Evolutionary conservation across 257 asterid genomes (phyloP), one percentile per base, ranked within the genome.

Genomic region (Solanum rostratum): DNA sequence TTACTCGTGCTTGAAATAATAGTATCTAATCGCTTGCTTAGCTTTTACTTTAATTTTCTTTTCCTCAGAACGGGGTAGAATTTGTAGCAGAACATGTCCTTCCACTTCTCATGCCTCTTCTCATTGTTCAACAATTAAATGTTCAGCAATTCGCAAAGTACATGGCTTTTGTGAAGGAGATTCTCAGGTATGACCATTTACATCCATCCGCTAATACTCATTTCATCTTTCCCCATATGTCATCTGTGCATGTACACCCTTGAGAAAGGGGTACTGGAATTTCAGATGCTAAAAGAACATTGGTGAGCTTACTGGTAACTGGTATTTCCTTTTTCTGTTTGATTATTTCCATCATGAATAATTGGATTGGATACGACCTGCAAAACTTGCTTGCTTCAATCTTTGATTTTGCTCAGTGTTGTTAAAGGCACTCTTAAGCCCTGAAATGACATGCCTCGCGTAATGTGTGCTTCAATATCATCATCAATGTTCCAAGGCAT

Each of bases 71-170:
- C 86, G 99, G 99, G 65, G 89, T 92, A 86, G 99, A 97, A 90
- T 97, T 97, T 90, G 96, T 88, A 8, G 97, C 94, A 5, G 95
- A 91, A 85, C 93, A 91, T 87, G 98, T 97, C 50, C 98, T 97
- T 94, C 98, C 99, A 52, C 91, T 94, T 45, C 91, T 97, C 87
- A 82, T 80, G 84, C 98, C 99, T 76, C 98, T 97, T 86, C 97
- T 97, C 85, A 87, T 92, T 71, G 93, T 97, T 86, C 98, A 97
- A 84, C 99, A 97, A 88, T 87, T 97, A 87, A 97, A 97, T 50
- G 97, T 95, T 88, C 99, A 97, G 88, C 99, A 97, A 89, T 97
- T 97, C 87, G 99, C 98, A 4, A 97, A 97, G 89, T 94, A 91
- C 84, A 97, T 97, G 99, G 94, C 89, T 84, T 97, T 93, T 86